These are phyloP conservation scores for Colletotrichum sp. DNA, from an alignment of 2,329 filamentous ascomycete species.

Conservation along the genomic window DNA sequence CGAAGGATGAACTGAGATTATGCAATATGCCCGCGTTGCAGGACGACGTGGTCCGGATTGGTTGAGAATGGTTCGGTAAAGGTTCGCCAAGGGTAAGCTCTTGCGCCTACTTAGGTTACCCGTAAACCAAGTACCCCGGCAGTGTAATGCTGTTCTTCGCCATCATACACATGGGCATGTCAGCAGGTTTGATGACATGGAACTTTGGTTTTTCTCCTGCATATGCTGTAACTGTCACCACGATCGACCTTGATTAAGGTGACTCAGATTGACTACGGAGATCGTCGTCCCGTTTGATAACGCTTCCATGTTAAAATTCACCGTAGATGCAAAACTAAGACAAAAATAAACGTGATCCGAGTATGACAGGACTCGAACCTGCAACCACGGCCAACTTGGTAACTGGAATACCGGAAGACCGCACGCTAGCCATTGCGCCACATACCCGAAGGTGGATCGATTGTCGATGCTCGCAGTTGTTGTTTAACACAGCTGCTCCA, in stretches of 20 bases:
- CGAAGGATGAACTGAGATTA: neutral
- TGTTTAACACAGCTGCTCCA: neutral
- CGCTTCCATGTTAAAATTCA: no score
- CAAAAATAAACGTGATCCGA: neutral
- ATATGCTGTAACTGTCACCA: neutral
- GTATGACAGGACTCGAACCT: neutral
- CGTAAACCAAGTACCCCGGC: neutral
- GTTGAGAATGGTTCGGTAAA: neutral
- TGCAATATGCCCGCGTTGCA: neutral
- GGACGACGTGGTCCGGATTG: neutral
- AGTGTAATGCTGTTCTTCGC: neutral
- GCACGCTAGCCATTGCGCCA: neutral
- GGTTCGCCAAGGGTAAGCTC: neutral
- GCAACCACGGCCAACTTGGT: neutral
- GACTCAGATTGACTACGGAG: neutral
- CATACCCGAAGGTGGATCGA: neutral
- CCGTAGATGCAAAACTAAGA: no score
- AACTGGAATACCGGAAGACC: neutral
- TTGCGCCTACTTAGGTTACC: neutral
- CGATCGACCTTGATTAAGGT: neutral
- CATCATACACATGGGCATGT: neutral
- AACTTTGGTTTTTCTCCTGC: neutral
- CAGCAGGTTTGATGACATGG: neutral
- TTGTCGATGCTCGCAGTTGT: neutral
- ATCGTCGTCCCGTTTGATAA: neutral